A percentile compares a stretch with the other conserved stretches of the same genome.
Evolutionary conservation across 176 grass and related monocot species (phyloP).

Genomic region (Carex pumila): DNA sequence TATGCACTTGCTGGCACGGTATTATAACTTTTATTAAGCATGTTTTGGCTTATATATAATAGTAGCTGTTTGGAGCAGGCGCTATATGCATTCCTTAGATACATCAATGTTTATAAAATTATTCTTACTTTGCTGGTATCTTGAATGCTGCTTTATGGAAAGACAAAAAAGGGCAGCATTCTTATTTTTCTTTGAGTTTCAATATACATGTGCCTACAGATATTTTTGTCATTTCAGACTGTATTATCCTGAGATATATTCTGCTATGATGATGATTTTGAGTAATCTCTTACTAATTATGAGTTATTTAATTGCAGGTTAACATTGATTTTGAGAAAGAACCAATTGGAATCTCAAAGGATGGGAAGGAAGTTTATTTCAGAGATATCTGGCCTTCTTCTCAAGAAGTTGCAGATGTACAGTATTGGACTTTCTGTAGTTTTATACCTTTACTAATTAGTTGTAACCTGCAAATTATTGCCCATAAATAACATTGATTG

Average conservation of each 20-base stretch:
- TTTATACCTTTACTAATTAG: slow-evolving; percentile 8
- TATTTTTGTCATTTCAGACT: not conserved
- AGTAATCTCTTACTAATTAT: not conserved
- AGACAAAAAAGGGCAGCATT: not conserved
- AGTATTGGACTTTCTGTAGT: not conserved
- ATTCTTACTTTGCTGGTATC: not conserved
- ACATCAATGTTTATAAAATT: not conserved
- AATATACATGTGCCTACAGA: not conserved
- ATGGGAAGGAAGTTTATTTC: slow-evolving; percentile 91
- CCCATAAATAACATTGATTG: not conserved
- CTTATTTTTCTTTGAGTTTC: not conserved
- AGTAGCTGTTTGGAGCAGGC: not conserved
- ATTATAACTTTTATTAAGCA: slow-evolving; percentile 11
- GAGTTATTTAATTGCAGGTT: slow-evolving; percentile 43
- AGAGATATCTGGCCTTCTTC: slow-evolving; percentile 78
- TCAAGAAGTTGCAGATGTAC: slow-evolving; percentile 79
- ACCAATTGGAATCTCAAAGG: slow-evolving; percentile 74
- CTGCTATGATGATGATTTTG: not conserved
- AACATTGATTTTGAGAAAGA: slow-evolving; percentile 97
- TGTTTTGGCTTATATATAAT: not conserved
- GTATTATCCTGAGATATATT: not conserved
- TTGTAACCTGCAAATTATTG: not conserved
- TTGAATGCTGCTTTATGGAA: not conserved
- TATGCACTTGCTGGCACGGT: slow-evolving; percentile 98
- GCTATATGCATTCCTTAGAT: not conserved